Conservation (phyloP, 306 rosid species). For the Citrullus colocynthis region DNA sequence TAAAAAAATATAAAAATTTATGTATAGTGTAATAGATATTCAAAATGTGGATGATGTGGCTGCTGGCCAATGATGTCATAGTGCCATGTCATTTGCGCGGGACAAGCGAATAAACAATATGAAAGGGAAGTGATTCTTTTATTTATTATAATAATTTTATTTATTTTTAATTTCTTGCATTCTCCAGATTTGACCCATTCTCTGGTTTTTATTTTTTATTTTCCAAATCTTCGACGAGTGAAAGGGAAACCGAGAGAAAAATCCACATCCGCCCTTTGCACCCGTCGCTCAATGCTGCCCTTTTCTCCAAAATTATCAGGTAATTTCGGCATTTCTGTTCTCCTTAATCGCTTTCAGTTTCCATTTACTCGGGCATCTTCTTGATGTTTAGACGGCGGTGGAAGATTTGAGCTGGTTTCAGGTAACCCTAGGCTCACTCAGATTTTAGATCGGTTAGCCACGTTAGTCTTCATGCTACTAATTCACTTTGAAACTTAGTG, state of each 20-base stretch:
- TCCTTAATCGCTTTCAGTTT: background rate
- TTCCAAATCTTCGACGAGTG: background rate
- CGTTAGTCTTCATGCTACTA: background rate
- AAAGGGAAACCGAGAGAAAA: background rate
- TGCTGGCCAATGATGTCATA: background rate
- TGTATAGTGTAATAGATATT: background rate
- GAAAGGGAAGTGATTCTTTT: background rate
- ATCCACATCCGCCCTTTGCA: background rate
- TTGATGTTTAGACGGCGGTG: background rate
- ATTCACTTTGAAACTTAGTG: background rate
- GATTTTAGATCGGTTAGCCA: background rate
- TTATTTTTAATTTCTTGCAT: background rate
- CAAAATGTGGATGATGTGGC: background rate
- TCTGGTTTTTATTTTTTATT: background rate
- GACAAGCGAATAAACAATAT: background rate
- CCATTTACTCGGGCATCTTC: background rate
- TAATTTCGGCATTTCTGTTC: background rate
- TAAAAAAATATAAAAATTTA: too few relatives aligned
- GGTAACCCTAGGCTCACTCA: background rate
- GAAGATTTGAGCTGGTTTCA: background rate
- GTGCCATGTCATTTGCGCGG: slow-evolving; percentile 6
- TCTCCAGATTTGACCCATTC: background rate
- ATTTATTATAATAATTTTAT: background rate
- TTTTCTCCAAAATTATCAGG: background rate
- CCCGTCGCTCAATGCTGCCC: background rate